Base-by-base conservation (phyloP, 2,329 filamentous ascomycete species). In the Aspergillus ochraceoroseus region DNA sequence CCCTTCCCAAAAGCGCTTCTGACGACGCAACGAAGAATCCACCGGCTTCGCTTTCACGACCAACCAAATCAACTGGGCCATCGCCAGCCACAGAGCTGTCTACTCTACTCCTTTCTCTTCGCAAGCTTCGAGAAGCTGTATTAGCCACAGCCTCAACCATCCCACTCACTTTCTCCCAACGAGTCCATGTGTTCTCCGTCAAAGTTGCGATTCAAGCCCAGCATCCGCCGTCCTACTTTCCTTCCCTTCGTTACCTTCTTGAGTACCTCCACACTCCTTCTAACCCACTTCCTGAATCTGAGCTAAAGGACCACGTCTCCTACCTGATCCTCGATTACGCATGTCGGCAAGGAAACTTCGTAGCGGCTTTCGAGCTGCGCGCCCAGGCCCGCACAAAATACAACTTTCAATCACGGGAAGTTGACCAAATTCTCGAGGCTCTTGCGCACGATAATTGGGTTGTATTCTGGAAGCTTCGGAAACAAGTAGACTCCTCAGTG, bases 81-180 rank as follows among this genome's bases (percentile, higher is more conserved):
- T 59, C 67, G 17, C 70, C 75, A 41, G 74, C 76, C 8, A 76
- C 79, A 51, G 80, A 85, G 49, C 75, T 95, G 19, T 76, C 82
- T 2, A 79, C 77, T 13, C 80, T 96, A 37, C 74, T 95, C 38
- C 77, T 85, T 55, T 86, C 90, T 2, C 82, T 96, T 59, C 82
- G 92, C 47, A 96, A 95, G 63, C 77, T 98, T 20, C 81, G 92
- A 41, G 92, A 98, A 70, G 89, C 83, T 15, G 82, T 96, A 32
- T 79, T 94, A 2, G 86, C 66, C 41, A 67, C 66, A n/a, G 58
- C 86, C 8, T 82, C 85, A 6, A 79, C 80, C 38, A 80, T 89
- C 13, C 71, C 74, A 23, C 85, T 95, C 58, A 72, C 78, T 37
- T 98, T 98, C 64, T 82, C 90, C 1, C 80, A 85, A n/a, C 82